Base-by-base conservation (phyloP, 2,329 filamentous ascomycete genomes). In the Sclerotinia trifoliorum region DNA sequence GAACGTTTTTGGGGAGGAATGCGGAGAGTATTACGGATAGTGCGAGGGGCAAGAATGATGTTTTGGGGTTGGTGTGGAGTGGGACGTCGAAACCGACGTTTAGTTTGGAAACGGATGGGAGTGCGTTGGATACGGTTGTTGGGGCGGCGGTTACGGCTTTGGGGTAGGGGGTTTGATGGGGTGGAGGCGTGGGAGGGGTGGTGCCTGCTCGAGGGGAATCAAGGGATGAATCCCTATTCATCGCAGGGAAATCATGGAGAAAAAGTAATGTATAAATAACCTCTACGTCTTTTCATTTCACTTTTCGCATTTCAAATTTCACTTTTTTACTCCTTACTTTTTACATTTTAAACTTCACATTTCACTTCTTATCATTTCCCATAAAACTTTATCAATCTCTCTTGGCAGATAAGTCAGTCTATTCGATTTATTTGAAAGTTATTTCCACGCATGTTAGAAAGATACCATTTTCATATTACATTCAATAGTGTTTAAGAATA, bases 31-130 rank as follows among this genome's bases (percentile, higher is more conserved):
- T 68, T 32, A 17, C 60, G 5, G 1, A 24, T 0, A 26, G 29
- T 1, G 67, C 61, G 60, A 46, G 32, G 1, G 24, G n/a, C 29
- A 54, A 32, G 29, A 26, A 51, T 39, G 24, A 60, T 32, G 39
- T 57, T n/a, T 48, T 68, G 44, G 67, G 67, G 5, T 60, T 65
- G 26, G 67, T 68, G 17, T 68, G 67, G 67, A 68, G 62, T 39
- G 63, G 62, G 2, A 17, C 52, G 6, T 2, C 2, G 8, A 49
- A 35, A 2, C 17, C 21, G 17, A 19, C 48, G 5, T 46, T 35
- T 15, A 66, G 55, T 61, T 46, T 68, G 39, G 29, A 68, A 55
- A 68, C 24, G n/a, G 52, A 66, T 29, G 42, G 24, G 6, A 68
- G 67, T 60, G 67, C 48, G 5, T 48, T 68, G 48, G 67, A 68